Evolutionary conservation across 1,284 basidiomycete species (phyloP), one percentile per base, ranked within the genome.

Genomic region (Papiliotrema flavescens): DNA sequence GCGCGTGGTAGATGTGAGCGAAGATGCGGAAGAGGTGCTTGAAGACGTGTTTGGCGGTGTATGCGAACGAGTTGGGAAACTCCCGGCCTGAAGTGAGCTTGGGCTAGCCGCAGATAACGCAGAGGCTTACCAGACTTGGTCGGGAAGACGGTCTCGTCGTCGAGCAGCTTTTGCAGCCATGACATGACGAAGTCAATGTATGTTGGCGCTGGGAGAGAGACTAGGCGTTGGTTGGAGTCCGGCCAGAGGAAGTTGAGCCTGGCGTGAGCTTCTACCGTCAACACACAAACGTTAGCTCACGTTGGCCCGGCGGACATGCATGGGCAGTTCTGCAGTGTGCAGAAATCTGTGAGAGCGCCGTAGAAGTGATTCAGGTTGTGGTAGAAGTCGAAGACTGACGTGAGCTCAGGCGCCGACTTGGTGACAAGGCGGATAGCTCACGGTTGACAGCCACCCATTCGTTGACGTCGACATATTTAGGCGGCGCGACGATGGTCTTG

Each of bases 161-260:
- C 88, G 36, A 98, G 81, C 26, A 96, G 80, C 67, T 94, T 94
- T 70, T 97, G 92, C 5, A 96, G 84, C 94, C 94, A 98, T 13
- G 91, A 94, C 89, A 98, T 94, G 61, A 98, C 94, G 74, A 95
- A 98, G 79, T 98, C 95, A 61, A 98, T 94, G 77, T 98, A 98
- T 24, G 92, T 95, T 6, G 95, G 90, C 3, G 95, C 95, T 15
- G 95, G 88, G 0, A 99, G 81, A 64, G 95, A 86, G 40, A 98
- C 90, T 63, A 88, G 89, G 73, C 94, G 94, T 53, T 93, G 88
- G 75, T 90, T 90, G 69, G 90, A 87, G 77, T 97, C 96, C 67
- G 96, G 89, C 95, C 95, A 99, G 3, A 93, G 94, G 78, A 98
- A 98, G 76, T 89, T 95, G 70, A 98, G 82, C 54, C 92, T 94